Evolutionary conservation across 495 filamentous ascomycete species (phyloP), one percentile per base, ranked within the genome.

Genomic region (Aspergillus avenaceus): DNA sequence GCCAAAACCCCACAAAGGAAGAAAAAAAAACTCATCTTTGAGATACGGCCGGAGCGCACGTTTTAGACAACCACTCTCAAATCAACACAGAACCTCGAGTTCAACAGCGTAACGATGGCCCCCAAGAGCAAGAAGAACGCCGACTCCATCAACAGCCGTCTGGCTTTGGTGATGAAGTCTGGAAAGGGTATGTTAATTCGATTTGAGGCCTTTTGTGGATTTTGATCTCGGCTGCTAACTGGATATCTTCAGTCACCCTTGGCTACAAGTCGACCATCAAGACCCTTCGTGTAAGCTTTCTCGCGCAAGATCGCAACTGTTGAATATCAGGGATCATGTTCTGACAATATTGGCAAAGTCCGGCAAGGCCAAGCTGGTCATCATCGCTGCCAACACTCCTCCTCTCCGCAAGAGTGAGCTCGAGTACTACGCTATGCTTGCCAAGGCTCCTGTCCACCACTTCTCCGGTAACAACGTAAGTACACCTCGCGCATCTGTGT

Each of bases 211-310:
- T 29, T 49, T 43, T 21, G n/a, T 37, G 11, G 16, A 21, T 14
- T 22, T 16, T 16, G 34, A 5, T 25, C n/a, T 37, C 9, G 25
- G 22, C 25, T 49, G 37, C 52, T 56, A 53, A 49, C 23, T 29
- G 11, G 25, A 28, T 12, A 34, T 41, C 8, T 55, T 22, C 51
- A 82, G 86, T 91, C 68, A 88, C 84, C 53, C 79, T 96, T 56
- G 93, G 93, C 60, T 93, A 95, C 83, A 91, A 95, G 75, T 91
- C 87, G 52, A 96, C 91, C 64, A 86, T 97, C 71, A 98, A 98
- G 85, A 84, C 83, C 49, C 85, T 98, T 60, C 90, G 93, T 65
- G 56, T 60, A 46, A 55, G 56, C 29, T 36, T 47, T 34, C 4
- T 24, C 29, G 14, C 14, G 12, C 13, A 45, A 32, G 29, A 29